These are phyloP conservation scores for Spizellomyces punctatus DNA, from an alignment of 192 early-diverging fungal species.

Conservation along the genomic window DNA sequence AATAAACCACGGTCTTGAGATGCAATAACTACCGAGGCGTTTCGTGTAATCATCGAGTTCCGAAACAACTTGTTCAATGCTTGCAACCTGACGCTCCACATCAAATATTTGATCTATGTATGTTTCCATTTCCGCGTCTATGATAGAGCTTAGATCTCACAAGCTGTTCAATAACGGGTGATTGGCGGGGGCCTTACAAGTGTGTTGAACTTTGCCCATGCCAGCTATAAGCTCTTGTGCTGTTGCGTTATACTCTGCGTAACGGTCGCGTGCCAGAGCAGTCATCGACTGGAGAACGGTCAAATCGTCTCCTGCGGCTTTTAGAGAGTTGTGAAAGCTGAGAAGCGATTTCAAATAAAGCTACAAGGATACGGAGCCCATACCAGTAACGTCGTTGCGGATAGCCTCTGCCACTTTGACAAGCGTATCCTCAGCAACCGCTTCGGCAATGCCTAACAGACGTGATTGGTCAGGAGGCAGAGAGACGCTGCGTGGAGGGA, in stretches of 20 bases:
- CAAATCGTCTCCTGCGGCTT: slow-evolving; percentile 25
- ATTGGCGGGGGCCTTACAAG: slow-evolving; percentile 5
- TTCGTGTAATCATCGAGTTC: slow-evolving; percentile 43
- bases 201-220: slow-evolving; percentile 28
- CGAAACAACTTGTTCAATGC: slow-evolving; percentile 37
- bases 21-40: slow-evolving; percentile 17
- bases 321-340: not conserved
- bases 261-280: slow-evolving; percentile 6
- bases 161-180: not conserved
- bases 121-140: slow-evolving; percentile 27
- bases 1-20: not conserved
- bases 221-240: slow-evolving; percentile 24
- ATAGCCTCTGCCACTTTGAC: not conserved
- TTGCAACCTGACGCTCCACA: slow-evolving; percentile 35
- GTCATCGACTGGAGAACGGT: slow-evolving; percentile 21
- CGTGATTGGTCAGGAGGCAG: not conserved
- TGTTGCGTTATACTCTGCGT: slow-evolving; percentile 19
- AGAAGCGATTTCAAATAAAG: not conserved
- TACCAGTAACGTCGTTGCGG: not conserved
- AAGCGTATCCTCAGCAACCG: not conserved
- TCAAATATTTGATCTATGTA: slow-evolving; percentile 32
- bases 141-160: not conserved
- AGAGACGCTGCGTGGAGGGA: not conserved
- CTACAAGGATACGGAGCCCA: not conserved
- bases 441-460: not conserved